Percentiles rank a stretch among this genome's conserved stretches.
These are phyloP conservation scores for Aspergillus ochraceoroseus DNA, from an alignment of 2,329 filamentous ascomycete species.

Conservation along the genomic window DNA sequence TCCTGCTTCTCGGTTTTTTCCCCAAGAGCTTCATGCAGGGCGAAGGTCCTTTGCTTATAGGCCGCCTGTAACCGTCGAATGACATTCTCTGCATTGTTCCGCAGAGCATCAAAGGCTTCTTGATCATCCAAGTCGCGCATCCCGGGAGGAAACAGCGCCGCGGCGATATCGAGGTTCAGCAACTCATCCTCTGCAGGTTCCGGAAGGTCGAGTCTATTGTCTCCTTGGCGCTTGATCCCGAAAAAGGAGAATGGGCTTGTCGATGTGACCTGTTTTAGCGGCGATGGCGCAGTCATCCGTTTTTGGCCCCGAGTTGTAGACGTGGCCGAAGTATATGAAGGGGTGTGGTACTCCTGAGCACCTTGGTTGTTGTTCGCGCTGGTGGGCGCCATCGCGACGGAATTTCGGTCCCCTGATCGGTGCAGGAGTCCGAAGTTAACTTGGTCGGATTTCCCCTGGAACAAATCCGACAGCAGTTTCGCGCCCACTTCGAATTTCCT, in stretches of 20 bases:
- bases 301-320: slow-evolving; percentile 25
- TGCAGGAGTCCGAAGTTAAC: slow-evolving; percentile 42
- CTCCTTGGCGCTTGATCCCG: slow-evolving; percentile 33
- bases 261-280: slow-evolving; percentile 33
- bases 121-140: slow-evolving; percentile 48
- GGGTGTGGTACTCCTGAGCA: slow-evolving; percentile 15
- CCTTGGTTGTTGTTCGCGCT: slow-evolving; percentile 10
- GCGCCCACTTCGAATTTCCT: slow-evolving; percentile 33
- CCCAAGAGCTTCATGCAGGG: slow-evolving; percentile 49
- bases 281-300: slow-evolving; percentile 29
- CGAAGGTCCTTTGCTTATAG: slow-evolving; percentile 50
- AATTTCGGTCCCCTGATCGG: slow-evolving; percentile 14
- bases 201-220: slow-evolving; percentile 26
- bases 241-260: slow-evolving; percentile 44
- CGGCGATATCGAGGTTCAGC: slow-evolving; percentile 51
- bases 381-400: slow-evolving; percentile 14
- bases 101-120: slow-evolving; percentile 54
- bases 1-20: slow-evolving; percentile 57
- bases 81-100: slow-evolving; percentile 53
- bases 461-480: slow-evolving; percentile 48
- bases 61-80: slow-evolving; percentile 53
- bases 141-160: slow-evolving; percentile 52
- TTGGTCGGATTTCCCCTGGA: slow-evolving; percentile 50
- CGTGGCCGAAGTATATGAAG: slow-evolving; percentile 15
- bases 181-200: slow-evolving; percentile 50